These are phyloP conservation scores for Pleurotus giganteus DNA, from an alignment of 768 basidiomycete species.

Conservation along the genomic window DNA sequence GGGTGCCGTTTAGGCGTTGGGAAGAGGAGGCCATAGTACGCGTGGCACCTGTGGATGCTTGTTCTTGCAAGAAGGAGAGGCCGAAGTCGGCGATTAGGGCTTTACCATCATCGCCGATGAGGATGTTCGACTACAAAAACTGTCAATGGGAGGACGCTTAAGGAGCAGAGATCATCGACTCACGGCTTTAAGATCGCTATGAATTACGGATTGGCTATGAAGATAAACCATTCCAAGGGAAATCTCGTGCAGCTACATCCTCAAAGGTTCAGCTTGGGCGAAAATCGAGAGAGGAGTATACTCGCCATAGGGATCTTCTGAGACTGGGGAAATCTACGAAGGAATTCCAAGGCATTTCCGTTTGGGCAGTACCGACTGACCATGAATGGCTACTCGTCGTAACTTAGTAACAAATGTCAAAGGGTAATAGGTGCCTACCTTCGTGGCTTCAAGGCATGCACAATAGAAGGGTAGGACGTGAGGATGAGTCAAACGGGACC, in stretches of 20 bases:
- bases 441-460: slow-evolving; percentile 15
- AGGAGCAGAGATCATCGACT: neutral
- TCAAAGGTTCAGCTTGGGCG: slow-evolving; percentile 6
- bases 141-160: neutral
- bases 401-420: neutral
- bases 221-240: slow-evolving; percentile 10
- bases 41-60: slow-evolving; percentile 15
- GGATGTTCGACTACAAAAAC: slow-evolving; percentile 34
- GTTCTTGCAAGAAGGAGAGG: slow-evolving; percentile 35
- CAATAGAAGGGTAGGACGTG: slow-evolving; percentile 36
- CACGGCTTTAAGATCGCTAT: slow-evolving; percentile 11
- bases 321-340: slow-evolving; percentile 8
- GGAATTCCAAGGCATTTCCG: slow-evolving; percentile 16
- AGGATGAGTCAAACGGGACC: slow-evolving; percentile 26
- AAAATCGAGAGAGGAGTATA: slow-evolving; percentile 23
- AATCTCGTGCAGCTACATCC: slow-evolving; percentile 3
- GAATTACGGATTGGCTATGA: neutral
- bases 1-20: no score
- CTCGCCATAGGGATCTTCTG: slow-evolving; percentile 16
- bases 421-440: neutral
- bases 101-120: slow-evolving; percentile 31
- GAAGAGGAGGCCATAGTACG: slow-evolving; percentile 25
- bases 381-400: slow-evolving; percentile 8
- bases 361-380: slow-evolving; percentile 20
- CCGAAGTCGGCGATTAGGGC: slow-evolving; percentile 48